A percentile compares a stretch with the other conserved stretches of the same genome.
phyloP scores from a whole-genome alignment of 371 early-diverging fungal genomes.

The Conidiobolus incongruus region DNA sequence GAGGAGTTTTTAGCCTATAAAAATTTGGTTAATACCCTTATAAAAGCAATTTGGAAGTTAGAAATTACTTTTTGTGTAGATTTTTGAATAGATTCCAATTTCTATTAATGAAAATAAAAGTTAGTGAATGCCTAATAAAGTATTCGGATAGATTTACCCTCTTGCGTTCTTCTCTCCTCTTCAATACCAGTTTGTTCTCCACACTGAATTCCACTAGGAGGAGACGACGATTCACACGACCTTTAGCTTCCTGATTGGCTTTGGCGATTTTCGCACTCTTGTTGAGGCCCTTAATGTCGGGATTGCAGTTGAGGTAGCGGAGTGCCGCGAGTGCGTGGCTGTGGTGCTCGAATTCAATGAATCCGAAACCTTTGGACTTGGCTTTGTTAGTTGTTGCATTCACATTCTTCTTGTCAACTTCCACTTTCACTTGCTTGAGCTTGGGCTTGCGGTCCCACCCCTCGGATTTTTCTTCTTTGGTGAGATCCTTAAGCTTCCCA shows the following conservation, averaged over 20 bases:
- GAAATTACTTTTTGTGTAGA: too few relatives aligned
- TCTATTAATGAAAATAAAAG: too few relatives aligned
- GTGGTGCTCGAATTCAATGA: conserved; percentile 71
- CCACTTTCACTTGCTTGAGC: conserved; percentile 50
- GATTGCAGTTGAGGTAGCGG: conserved; percentile 78
- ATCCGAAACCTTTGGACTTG: conserved; percentile 75
- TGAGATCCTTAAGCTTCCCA: conserved; percentile 33
- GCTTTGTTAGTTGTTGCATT: conserved; percentile 36
- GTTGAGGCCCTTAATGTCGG: conserved; percentile 29
- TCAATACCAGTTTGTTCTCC: conserved; percentile 65
- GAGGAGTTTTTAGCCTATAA: too few relatives aligned
- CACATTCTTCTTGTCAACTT: conserved; percentile 48
- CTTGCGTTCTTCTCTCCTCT: conserved; percentile 29
- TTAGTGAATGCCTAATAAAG: too few relatives aligned
- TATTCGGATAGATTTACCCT: conserved; percentile 1
- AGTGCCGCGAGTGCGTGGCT: conserved; percentile 78
- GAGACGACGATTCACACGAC: conserved; percentile 5
- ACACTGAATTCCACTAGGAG: conserved; percentile 78
- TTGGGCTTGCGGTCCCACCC: conserved; percentile 45
- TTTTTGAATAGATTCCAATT: too few relatives aligned
- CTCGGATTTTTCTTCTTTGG: conserved; percentile 39
- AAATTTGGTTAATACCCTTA: too few relatives aligned
- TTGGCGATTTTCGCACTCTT: conserved; percentile 15
- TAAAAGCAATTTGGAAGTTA: too few relatives aligned
- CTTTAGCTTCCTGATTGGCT: not conserved